Conservation (phyloP, 2,329 filamentous ascomycete species). For the Pseudofabraea citricarpa region DNA sequence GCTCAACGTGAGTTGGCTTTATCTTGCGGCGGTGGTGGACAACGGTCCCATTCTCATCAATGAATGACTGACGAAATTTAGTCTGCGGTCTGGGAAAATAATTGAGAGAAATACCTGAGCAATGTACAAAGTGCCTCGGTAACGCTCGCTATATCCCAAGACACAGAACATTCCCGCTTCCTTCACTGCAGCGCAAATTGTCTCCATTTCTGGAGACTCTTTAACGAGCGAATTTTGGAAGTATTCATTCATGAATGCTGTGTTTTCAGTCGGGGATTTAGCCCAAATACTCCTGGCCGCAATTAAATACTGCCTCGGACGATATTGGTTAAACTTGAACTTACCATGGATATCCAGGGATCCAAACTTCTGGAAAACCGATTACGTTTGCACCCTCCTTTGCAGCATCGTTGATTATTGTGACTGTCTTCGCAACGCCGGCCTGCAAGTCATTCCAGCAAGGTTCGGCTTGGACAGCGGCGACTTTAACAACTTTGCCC, state of each 20-base stretch:
- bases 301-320: not conserved
- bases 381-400: constrained; percentile 46
- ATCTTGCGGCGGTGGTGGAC: constrained; percentile 44
- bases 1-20: constrained; percentile 45
- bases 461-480: constrained; percentile 51
- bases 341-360: constrained; percentile 45
- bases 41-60: constrained; percentile 32
- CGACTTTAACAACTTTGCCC: constrained; percentile 26
- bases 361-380: constrained; percentile 48
- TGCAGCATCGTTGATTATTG: constrained; percentile 49
- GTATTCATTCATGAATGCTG: constrained; percentile 21
- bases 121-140: constrained; percentile 38
- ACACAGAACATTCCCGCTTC: constrained; percentile 40
- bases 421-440: constrained; percentile 49
- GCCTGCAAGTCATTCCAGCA: constrained; percentile 52
- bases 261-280: constrained; percentile 20
- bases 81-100: not conserved
- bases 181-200: constrained; percentile 34
- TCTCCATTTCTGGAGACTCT: constrained; percentile 36
- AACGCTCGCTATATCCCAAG: constrained; percentile 43
- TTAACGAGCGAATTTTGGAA: constrained; percentile 35
- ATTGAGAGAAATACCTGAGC: constrained; percentile 13
- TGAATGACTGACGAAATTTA: constrained; percentile 19
- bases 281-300: constrained; percentile 29
- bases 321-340: not conserved